Evolutionary conservation across 805 yeast species (phyloP).

Genomic region (Spathaspora arborariae): DNA sequence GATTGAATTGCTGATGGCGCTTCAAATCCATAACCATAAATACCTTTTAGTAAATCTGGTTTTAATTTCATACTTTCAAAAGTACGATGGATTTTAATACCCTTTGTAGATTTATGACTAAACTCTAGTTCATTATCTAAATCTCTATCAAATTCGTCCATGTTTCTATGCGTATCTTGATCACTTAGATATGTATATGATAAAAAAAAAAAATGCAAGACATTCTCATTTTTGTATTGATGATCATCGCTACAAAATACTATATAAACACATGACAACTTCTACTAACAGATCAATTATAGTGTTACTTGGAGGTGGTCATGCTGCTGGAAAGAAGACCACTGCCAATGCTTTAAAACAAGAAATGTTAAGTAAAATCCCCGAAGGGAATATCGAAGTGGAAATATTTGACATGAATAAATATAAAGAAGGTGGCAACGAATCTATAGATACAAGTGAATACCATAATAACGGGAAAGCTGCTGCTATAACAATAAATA

Average conservation of each 20-base stretch:
- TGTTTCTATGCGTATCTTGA: slow-evolving; percentile 1
- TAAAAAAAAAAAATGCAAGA: background rate
- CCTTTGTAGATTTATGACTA: slow-evolving; percentile 42
- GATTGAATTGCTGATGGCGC: slow-evolving; percentile 96
- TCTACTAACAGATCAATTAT: slow-evolving; percentile 18
- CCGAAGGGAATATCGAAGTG: slow-evolving; percentile 15
- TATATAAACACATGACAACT: background rate
- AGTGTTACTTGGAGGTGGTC: slow-evolving; percentile 60
- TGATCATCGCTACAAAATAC: background rate
- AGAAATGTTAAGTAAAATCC: slow-evolving; percentile 16
- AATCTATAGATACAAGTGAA: slow-evolving; percentile 18
- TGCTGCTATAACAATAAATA: slow-evolving; percentile 28
- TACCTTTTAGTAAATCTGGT: slow-evolving; percentile 44
- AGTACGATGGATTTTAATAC: slow-evolving; percentile 49
- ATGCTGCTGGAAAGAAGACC: slow-evolving; percentile 51
- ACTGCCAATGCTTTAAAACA: slow-evolving; percentile 34
- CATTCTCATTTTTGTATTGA: background rate
- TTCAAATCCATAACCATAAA: slow-evolving; percentile 91
- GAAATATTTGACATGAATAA: slow-evolving; percentile 43
- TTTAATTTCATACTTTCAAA: slow-evolving; percentile 41
- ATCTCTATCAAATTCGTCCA: slow-evolving; percentile 57
- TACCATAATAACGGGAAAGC: slow-evolving; percentile 17
- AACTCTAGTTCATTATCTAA: slow-evolving; percentile 53
- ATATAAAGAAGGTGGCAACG: slow-evolving; percentile 22
- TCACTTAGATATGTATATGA: background rate